Evolutionary conservation across 768 basidiomycete species (phyloP).

Genomic region (Megacollybia marginata): DNA sequence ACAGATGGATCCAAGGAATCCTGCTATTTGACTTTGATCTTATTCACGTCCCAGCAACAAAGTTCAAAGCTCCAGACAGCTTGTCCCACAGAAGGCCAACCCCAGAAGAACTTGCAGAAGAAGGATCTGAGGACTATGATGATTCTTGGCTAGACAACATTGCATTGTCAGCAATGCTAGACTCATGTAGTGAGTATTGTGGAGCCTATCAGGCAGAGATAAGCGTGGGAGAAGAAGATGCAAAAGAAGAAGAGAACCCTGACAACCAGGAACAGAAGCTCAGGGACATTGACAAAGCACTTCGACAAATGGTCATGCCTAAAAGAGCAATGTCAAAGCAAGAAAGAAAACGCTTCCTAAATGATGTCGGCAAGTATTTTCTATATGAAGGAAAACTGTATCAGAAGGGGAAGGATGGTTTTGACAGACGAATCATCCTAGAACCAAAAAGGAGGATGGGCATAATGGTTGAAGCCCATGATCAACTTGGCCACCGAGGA

Average conservation of each 20-base stretch:
- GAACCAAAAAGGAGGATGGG: neutral
- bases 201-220: no score
- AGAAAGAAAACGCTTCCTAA: no score
- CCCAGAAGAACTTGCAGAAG: slow-evolving; percentile 7
- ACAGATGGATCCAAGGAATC: slow-evolving; percentile 29
- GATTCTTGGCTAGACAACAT: slow-evolving; percentile 12
- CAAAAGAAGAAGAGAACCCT: no score
- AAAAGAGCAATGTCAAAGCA: no score
- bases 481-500: slow-evolving; percentile 15
- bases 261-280: no score
- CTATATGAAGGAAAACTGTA: neutral
- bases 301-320: neutral
- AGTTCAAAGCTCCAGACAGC: slow-evolving; percentile 23
- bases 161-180: slow-evolving; percentile 12
- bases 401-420: neutral
- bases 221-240: no score
- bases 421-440: neutral
- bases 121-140: slow-evolving; percentile 2
- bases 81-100: slow-evolving; percentile 15
- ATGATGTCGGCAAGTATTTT: neutral
- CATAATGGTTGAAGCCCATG: neutral
- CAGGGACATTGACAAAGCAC: neutral
- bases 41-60: slow-evolving; percentile 18
- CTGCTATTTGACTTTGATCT: slow-evolving; percentile 25
- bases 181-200: neutral